Conservation (phyloP, 148 eudicot species). For the Suaeda aralocaspica region DNA sequence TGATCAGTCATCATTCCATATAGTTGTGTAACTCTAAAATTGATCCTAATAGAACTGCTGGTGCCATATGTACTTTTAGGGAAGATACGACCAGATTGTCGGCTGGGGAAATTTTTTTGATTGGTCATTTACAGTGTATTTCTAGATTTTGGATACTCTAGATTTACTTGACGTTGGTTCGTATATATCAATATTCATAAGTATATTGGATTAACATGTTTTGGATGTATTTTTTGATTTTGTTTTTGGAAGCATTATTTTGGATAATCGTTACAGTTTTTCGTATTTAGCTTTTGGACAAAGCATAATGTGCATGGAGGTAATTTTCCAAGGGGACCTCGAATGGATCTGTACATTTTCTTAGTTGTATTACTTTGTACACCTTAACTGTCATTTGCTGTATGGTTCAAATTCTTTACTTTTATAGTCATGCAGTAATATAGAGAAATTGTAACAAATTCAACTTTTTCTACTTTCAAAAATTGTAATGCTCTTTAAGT, state of each 20-base stretch:
- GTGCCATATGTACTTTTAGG: constrained; percentile 25
- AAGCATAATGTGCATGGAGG: background rate
- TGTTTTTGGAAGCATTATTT: no score
- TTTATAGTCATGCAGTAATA: no score
- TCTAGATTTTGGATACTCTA: constrained; percentile 9
- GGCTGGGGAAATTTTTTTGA: constrained; percentile 23
- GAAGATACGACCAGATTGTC: background rate
- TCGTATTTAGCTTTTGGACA: background rate
- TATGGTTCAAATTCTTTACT: no score
- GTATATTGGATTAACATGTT: background rate
- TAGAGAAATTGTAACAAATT: no score
- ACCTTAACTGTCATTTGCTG: constrained; percentile 4
- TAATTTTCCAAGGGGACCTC: background rate
- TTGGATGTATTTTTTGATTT: background rate
- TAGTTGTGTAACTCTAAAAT: constrained; percentile 18
- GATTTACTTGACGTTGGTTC: constrained; percentile 19
- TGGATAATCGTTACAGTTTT: background rate
- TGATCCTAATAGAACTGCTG: constrained; percentile 13
- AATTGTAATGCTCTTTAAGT: no score
- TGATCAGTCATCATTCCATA: constrained; percentile 22
- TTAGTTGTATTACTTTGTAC: no score
- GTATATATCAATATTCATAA: constrained; percentile 13
- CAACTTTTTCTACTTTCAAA: no score
- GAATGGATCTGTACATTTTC: background rate
- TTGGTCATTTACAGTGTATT: constrained; percentile 20